Conservation (phyloP, 1,284 basidiomycete genomes). For the Gastroboletus turbinatus region DNA sequence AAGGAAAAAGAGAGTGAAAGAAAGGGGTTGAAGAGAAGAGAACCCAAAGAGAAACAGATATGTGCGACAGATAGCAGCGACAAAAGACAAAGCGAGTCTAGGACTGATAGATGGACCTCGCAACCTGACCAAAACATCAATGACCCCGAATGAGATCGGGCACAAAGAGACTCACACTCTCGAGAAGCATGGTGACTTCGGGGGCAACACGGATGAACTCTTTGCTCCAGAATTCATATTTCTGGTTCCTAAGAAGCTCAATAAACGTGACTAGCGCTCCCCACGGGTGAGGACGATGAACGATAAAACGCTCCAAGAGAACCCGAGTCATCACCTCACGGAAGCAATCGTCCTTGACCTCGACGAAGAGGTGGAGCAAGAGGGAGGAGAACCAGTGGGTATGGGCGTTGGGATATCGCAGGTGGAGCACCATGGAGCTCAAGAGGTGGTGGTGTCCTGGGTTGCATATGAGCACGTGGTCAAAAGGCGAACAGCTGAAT, state of each 20-base stretch:
- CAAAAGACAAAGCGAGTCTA: slow-evolving; percentile 59
- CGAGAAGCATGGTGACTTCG: slow-evolving; percentile 77
- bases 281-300: slow-evolving; percentile 97
- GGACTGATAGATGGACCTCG: slow-evolving; percentile 69
- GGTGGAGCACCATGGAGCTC: slow-evolving; percentile 87
- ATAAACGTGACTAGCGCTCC: slow-evolving; percentile 93
- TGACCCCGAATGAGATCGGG: not conserved
- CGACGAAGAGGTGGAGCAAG: slow-evolving; percentile 82
- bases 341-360: slow-evolving; percentile 74
- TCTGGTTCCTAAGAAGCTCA: slow-evolving; percentile 81
- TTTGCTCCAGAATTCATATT: slow-evolving; percentile 86
- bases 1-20: slow-evolving; percentile 35
- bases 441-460: slow-evolving; percentile 91
- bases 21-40: slow-evolving; percentile 23
- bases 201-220: slow-evolving; percentile 79
- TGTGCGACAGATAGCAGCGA: slow-evolving; percentile 46
- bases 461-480: slow-evolving; percentile 11
- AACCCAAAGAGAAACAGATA: slow-evolving; percentile 51
- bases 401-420: slow-evolving; percentile 96
- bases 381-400: slow-evolving; percentile 95
- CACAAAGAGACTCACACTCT: slow-evolving; percentile 58
- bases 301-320: slow-evolving; percentile 90
- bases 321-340: slow-evolving; percentile 91
- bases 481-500: not conserved
- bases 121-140: slow-evolving; percentile 47